Evolutionary conservation across 371 early-diverging fungal species (phyloP).

Genomic region (Haplosporangium sp.): DNA sequence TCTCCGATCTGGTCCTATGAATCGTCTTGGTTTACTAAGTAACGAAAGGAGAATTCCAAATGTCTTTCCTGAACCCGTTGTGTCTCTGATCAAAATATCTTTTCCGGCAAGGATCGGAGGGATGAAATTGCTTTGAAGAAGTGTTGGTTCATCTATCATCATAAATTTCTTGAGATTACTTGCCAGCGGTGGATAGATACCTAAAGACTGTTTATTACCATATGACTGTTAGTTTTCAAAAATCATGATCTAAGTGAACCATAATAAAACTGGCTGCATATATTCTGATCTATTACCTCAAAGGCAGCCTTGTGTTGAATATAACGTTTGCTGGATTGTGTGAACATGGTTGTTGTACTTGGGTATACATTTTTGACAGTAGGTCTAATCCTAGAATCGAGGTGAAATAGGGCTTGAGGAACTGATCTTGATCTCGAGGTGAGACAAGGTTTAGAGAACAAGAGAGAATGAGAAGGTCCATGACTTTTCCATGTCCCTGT

Average conservation of each 20-base stretch:
- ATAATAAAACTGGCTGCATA: no score
- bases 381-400: background rate
- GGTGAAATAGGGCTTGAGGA: background rate
- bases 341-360: background rate
- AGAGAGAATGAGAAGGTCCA: background rate
- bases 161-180: slow-evolving; percentile 61
- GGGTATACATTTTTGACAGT: background rate
- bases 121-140: slow-evolving; percentile 67
- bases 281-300: slow-evolving; percentile 12
- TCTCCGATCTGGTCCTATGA: background rate
- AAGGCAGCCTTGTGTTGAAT: slow-evolving; percentile 21
- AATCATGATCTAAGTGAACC: background rate
- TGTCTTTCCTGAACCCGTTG: slow-evolving; percentile 86
- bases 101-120: slow-evolving; percentile 65
- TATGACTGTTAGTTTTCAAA: background rate
- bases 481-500: slow-evolving; percentile 17
- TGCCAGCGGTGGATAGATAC: slow-evolving; percentile 61
- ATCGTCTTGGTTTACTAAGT: slow-evolving; percentile 57
- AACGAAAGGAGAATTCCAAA: slow-evolving; percentile 74
- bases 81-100: slow-evolving; percentile 77
- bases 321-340: slow-evolving; percentile 2
- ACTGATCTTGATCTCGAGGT: background rate
- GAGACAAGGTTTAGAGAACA: background rate
- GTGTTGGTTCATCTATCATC: slow-evolving; percentile 62
- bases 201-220: slow-evolving; percentile 58